Evolutionary conservation across 2,329 filamentous ascomycete species (phyloP).

Genomic region (Beauveria bassiana): DNA sequence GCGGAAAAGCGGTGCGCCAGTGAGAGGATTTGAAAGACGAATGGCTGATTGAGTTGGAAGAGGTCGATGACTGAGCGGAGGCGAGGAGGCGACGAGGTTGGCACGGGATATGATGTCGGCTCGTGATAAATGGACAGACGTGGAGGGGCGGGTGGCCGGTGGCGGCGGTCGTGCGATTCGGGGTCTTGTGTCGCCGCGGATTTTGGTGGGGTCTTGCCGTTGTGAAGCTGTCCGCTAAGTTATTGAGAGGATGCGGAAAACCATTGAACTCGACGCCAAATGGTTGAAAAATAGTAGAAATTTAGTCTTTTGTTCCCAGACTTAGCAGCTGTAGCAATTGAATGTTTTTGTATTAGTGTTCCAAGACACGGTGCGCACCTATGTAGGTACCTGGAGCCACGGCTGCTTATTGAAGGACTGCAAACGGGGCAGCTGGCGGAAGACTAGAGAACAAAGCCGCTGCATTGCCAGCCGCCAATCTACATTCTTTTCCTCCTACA

Average conservation of each 20-base stretch:
- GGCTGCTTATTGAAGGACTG: neutral
- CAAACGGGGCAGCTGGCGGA: neutral
- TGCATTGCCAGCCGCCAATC: neutral
- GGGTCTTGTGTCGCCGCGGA: neutral
- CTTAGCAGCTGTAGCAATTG: no score
- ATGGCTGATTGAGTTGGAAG: neutral
- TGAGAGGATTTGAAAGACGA: no score
- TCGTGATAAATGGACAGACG: neutral
- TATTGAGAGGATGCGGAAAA: neutral
- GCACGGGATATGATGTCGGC: neutral
- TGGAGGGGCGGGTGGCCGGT: neutral
- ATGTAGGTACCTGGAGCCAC: no score
- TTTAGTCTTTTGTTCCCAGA: no score
- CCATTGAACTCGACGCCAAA: neutral
- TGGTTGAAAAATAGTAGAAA: neutral
- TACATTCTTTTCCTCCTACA: neutral
- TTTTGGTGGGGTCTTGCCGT: neutral
- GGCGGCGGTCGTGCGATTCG: neutral
- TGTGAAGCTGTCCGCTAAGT: neutral
- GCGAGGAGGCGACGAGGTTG: neutral
- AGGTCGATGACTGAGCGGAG: neutral
- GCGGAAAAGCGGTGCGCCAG: neutral
- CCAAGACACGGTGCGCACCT: no score
- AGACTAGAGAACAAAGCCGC: neutral
- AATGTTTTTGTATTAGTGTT: no score